Evolutionary conservation across 805 yeast species (phyloP).

Genomic region (Cephaloascus fragrans): DNA sequence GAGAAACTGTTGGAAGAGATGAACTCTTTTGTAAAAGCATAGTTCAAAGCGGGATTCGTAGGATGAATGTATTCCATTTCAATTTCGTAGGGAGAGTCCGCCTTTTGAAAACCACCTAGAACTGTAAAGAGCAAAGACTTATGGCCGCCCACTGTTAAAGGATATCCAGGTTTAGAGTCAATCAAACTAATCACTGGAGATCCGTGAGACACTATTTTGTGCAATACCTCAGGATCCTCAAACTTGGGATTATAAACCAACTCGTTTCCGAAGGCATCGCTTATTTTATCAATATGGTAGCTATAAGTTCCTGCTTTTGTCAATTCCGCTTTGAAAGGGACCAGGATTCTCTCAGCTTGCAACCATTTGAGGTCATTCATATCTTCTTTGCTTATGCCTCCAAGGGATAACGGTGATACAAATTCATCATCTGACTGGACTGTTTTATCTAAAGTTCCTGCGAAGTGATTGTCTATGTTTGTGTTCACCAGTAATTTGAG

Average conservation of each 20-base stretch:
- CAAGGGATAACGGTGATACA: not conserved
- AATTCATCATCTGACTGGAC: not conserved
- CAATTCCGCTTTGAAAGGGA: not conserved
- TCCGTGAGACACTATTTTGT: conserved; percentile 14
- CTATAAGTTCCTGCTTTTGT: conserved; percentile 13
- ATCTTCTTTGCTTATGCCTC: not conserved
- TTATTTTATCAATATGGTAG: conserved; percentile 22
- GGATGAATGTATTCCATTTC: conserved; percentile 18
- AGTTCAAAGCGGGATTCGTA: conserved; percentile 10
- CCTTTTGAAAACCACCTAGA: conserved; percentile 10
- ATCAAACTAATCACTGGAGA: conserved; percentile 14
- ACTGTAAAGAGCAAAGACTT: conserved; percentile 19
- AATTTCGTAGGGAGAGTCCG: conserved; percentile 41
- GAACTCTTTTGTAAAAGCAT: conserved; percentile 15
- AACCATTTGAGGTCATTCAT: not conserved
- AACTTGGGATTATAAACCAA: conserved; percentile 26
- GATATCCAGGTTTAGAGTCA: conserved; percentile 11
- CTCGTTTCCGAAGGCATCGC: conserved; percentile 22
- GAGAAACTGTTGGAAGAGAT: conserved; percentile 8
- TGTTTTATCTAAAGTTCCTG: not conserved
- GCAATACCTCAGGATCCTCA: conserved; percentile 23
- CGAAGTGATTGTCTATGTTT: not conserved
- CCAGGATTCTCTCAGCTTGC: not conserved
- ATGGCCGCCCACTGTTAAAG: conserved; percentile 16
- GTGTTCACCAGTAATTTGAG: conserved; percentile 1